Evolutionary conservation across 2,329 filamentous ascomycete genomes (phyloP).

Genomic region (Paracorniculantispora psalliotae): DNA sequence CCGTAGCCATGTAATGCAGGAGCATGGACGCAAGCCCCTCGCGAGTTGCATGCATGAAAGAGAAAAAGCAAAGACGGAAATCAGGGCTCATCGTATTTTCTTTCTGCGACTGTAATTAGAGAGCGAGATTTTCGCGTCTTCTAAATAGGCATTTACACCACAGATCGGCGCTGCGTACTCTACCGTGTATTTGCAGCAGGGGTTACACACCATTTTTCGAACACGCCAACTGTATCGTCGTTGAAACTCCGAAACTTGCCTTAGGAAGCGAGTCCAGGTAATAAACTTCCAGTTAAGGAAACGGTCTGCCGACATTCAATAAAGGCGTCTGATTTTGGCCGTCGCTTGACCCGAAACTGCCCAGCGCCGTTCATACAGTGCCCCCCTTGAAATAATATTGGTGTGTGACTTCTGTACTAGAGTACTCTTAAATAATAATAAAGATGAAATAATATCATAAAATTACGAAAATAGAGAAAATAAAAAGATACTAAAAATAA

Average conservation of each 20-base stretch:
- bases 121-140: not conserved
- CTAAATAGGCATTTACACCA: not conserved
- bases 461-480: too few species aligned
- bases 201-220: not conserved
- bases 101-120: not conserved
- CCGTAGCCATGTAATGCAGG: not conserved
- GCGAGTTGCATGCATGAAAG: not conserved
- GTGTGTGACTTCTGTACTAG: too few species aligned
- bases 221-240: too few species aligned
- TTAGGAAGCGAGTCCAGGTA: too few species aligned
- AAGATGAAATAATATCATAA: too few species aligned
- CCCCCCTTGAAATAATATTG: too few species aligned
- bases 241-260: too few species aligned
- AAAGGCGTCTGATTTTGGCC: not conserved
- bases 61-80: not conserved
- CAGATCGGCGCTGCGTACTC: not conserved
- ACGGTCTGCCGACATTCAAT: too few species aligned
- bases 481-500: too few species aligned
- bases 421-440: too few species aligned
- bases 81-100: not conserved
- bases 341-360: not conserved
- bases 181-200: not conserved
- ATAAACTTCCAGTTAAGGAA: too few species aligned
- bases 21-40: conserved; percentile 3
- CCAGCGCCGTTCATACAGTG: not conserved